phyloP scores from a whole-genome alignment of 2,329 filamentous ascomycete genomes.

The Xylariaceae sp. region DNA sequence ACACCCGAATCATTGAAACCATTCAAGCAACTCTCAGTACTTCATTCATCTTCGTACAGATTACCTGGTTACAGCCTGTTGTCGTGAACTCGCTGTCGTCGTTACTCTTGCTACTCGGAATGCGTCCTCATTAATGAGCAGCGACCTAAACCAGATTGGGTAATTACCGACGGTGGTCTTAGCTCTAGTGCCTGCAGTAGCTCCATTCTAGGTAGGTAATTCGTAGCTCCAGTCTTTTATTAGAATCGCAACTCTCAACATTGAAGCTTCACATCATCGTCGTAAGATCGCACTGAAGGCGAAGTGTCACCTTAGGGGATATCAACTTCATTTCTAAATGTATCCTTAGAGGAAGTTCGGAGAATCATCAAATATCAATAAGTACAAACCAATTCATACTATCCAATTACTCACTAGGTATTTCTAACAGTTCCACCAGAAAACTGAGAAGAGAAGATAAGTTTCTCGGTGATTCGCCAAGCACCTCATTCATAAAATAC shows the following conservation, averaged over 20 bases:
- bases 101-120: too few species aligned
- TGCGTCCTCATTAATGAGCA: too few species aligned
- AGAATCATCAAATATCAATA: neutral
- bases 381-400: neutral
- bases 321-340: neutral
- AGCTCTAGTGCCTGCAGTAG: neutral
- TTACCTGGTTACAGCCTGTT: too few species aligned
- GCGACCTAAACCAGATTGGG: too few species aligned
- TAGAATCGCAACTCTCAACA: neutral
- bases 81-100: too few species aligned
- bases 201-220: neutral
- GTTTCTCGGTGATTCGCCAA: neutral
- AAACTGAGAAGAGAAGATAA: neutral
- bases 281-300: neutral
- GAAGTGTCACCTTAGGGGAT: neutral
- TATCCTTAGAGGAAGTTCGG: too few species aligned
- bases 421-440: neutral
- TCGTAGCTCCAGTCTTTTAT: neutral
- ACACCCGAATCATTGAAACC: too few species aligned
- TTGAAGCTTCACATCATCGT: neutral
- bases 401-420: neutral
- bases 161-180: neutral
- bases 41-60: too few species aligned
- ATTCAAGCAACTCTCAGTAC: too few species aligned
- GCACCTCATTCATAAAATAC: neutral